phyloP scores from a whole-genome alignment of 345 rosid species.

The Psidium guajava region DNA sequence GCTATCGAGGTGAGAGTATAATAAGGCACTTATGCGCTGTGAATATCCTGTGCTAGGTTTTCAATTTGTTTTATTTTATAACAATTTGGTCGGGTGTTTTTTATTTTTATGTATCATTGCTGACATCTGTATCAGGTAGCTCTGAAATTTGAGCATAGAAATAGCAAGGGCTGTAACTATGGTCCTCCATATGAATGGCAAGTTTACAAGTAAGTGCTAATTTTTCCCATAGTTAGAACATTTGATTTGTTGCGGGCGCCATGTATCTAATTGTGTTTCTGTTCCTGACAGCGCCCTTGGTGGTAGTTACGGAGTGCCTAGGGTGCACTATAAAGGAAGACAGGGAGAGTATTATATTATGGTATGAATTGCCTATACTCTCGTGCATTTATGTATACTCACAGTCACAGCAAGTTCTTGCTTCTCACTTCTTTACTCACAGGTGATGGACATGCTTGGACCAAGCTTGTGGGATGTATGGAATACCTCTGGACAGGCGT shows the following conservation, averaged over 20 bases:
- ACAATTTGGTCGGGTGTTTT: neutral
- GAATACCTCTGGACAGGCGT: slow-evolving; percentile 92
- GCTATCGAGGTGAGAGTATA: slow-evolving; percentile 58
- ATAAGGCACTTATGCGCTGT: neutral
- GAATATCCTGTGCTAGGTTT: neutral
- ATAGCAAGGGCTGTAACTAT: slow-evolving; percentile 91
- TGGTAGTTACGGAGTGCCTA: slow-evolving; percentile 94
- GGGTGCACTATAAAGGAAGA: slow-evolving; percentile 84
- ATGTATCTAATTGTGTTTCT: neutral
- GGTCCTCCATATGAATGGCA: slow-evolving; percentile 99
- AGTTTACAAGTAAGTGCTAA: slow-evolving; percentile 66
- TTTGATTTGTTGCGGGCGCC: neutral
- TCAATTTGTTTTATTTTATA: neutral
- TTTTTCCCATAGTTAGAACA: neutral
- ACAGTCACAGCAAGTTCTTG: slow-evolving; percentile 1
- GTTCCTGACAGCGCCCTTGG: slow-evolving; percentile 70
- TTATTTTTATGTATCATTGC: neutral
- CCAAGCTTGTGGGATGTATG: slow-evolving; percentile 99
- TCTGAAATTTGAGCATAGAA: slow-evolving; percentile 87
- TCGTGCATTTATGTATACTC: neutral
- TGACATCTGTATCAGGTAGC: slow-evolving; percentile 55
- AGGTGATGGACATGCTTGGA: slow-evolving; percentile 99
- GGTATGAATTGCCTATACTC: slow-evolving; percentile 27
- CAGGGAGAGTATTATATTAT: slow-evolving; percentile 96
- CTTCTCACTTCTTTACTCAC: slow-evolving; percentile 4